phyloP scores from a whole-genome alignment of 805 yeast genomes.

The Candida wancherniae region DNA sequence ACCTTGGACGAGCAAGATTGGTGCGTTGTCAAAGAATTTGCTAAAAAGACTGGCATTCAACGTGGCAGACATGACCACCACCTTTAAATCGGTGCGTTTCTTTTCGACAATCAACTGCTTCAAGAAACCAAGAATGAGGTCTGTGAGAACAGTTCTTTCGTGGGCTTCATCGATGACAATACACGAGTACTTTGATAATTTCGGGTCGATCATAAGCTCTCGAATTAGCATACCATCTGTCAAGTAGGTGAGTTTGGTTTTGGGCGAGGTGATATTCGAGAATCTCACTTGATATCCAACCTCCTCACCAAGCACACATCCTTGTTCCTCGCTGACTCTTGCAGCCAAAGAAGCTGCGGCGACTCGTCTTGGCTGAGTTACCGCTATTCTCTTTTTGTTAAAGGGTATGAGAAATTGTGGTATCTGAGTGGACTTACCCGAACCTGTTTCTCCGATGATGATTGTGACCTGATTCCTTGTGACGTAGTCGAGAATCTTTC shows the following conservation, averaged over 20 bases:
- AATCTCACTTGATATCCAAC: constrained; percentile 95
- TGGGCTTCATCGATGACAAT: constrained; percentile 95
- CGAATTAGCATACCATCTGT: constrained; percentile 98
- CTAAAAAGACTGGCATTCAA: constrained; percentile 87
- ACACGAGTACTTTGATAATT: constrained; percentile 61
- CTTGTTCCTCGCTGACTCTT: constrained; percentile 87
- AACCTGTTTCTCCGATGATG: constrained; percentile 94
- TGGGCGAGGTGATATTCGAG: constrained; percentile 56
- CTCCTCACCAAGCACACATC: constrained; percentile 67
- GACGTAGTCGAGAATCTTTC: constrained; percentile 54
- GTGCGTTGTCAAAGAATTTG: constrained; percentile 69
- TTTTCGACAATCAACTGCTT: constrained; percentile 53
- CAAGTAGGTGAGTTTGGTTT: constrained; percentile 73
- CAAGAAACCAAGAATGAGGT: constrained; percentile 81
- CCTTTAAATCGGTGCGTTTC: constrained; percentile 54
- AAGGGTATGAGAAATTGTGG: constrained; percentile 79
- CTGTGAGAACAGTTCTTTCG: constrained; percentile 91
- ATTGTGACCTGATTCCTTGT: constrained; percentile 61
- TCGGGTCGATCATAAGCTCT: constrained; percentile 75
- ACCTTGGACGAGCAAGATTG: constrained; percentile 86
- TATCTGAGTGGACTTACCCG: constrained; percentile 95
- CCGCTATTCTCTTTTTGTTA: constrained; percentile 61
- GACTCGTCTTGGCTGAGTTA: constrained; percentile 96
- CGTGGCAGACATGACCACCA: constrained; percentile 95
- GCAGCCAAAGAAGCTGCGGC: constrained; percentile 94